These are phyloP conservation scores for Alternaria sp. DNA, from an alignment of 2,329 filamentous ascomycete genomes.

Conservation along the genomic window DNA sequence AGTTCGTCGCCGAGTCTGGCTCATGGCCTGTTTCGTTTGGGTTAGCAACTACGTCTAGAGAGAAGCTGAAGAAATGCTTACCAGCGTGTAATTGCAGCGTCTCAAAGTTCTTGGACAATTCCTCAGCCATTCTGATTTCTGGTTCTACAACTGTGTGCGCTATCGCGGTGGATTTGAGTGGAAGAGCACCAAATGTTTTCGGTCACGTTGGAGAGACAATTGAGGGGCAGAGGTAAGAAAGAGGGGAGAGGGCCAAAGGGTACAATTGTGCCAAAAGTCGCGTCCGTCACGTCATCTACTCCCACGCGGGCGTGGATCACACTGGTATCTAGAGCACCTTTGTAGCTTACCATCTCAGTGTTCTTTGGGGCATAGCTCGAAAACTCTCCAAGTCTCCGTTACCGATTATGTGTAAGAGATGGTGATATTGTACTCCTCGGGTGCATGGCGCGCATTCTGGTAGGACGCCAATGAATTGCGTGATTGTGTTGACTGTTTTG, in stretches of 20 bases:
- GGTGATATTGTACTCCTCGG: not conserved
- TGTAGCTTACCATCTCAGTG: not conserved
- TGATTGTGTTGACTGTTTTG: constrained; percentile 5
- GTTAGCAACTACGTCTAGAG: constrained; percentile 1
- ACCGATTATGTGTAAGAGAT: constrained; percentile 1
- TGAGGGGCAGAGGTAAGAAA: not conserved
- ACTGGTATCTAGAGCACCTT: not conserved
- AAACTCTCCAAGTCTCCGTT: not conserved
- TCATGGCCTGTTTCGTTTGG: constrained; percentile 67
- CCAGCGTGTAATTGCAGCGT: constrained; percentile 62
- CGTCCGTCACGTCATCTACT: constrained; percentile 15
- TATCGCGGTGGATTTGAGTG: not conserved
- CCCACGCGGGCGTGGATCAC: constrained; percentile 5
- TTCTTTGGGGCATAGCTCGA: not conserved
- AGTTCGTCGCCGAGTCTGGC: constrained; percentile 81
- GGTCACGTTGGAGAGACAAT: not conserved
- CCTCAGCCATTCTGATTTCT: constrained; percentile 46
- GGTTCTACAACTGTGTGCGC: not conserved
- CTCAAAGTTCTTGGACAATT: constrained; percentile 58
- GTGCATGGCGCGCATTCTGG: constrained; percentile 1
- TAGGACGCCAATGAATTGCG: constrained; percentile 2
- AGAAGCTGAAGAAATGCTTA: constrained; percentile 31
- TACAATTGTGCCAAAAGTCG: constrained; percentile 2
- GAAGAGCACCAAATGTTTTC: not conserved
- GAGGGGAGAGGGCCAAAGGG: constrained; percentile 5